These are phyloP conservation scores for Ceratocystis papillata DNA, from an alignment of 2,329 filamentous ascomycete genomes.

Conservation along the genomic window DNA sequence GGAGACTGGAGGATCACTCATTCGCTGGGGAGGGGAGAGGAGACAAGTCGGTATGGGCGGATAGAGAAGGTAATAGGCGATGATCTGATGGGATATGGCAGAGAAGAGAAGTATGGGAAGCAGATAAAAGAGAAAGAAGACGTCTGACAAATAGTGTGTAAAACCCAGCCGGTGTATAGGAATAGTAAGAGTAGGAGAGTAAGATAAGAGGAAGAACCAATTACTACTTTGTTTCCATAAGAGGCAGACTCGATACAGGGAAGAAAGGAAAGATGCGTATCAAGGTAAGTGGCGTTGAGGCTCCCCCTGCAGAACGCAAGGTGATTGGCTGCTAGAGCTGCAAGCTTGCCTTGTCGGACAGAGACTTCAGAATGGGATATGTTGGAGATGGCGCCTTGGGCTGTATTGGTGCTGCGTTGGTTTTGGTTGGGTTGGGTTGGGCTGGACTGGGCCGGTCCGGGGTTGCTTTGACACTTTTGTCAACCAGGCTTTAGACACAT, in stretches of 20 bases:
- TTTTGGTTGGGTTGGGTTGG: not conserved
- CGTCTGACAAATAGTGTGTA: not conserved
- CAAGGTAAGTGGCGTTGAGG: constrained; percentile 1
- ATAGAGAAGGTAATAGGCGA: not conserved
- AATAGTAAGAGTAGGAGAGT: not conserved
- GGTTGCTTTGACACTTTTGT: not conserved
- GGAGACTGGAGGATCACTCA: not conserved
- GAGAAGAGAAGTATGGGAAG: no score
- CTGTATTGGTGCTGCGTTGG: not conserved
- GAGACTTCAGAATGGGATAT: not conserved
- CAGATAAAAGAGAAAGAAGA: no score
- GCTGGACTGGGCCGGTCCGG: not conserved
- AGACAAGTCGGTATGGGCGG: not conserved
- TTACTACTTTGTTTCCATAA: no score
- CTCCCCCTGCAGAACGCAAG: not conserved
- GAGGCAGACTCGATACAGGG: not conserved
- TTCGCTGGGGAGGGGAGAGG: not conserved
- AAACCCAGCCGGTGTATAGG: not conserved
- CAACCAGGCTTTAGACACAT: not conserved
- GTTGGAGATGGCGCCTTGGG: not conserved
- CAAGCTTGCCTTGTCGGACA: not conserved
- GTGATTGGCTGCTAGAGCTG: not conserved
- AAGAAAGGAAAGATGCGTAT: not conserved
- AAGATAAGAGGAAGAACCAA: not conserved
- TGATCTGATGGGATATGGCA: no score